Evolutionary conservation across 768 basidiomycete species (phyloP), one percentile per base, ranked within the genome.

Genomic region (Gymnopilus dilepis): DNA sequence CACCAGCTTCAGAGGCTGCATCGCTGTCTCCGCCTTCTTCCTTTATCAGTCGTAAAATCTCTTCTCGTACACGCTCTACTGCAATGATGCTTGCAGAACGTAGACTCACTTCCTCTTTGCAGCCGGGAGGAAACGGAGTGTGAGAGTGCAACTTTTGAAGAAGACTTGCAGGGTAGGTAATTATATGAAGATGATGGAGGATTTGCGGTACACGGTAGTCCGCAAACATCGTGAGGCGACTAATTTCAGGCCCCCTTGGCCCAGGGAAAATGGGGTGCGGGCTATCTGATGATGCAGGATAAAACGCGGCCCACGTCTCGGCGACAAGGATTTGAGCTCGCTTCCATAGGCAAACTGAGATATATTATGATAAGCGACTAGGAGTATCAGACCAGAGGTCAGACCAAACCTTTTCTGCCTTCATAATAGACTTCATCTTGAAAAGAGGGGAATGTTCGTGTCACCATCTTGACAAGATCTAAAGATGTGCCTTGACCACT

Each of bases 171-270:
- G 92, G 86, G 75, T 96, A 96, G 1, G 81, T 74, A 43, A 96
- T 78, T 65, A 95, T 88, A 38, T 82, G 79, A 6, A 96, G 81
- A 69, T 94, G 93, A 74, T 96, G 91, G 28, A 97, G 76, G 59
- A 96, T 92, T 71, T 96, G 95, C 1, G 94, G 94, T 5, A 97
- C 91, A 41, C 93, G 86, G 70, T 95, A 95, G 77, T 96, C 94
- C 4, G 95, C 92, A 73, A 97, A 97, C 95, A 95, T 96, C 21
- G 94, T 95, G 11, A 96, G 82, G 51, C 87, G 77, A 52, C 84
- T 80, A 62, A 95, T 91, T 37, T 80, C 79, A 19, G 88, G 77
- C 4, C 88, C 89, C 9, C 71, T 71, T 6, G 67, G 55, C 15
- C 81, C 77, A 3, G 90, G 89, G 75, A 95, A 92, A 42, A 95